These are phyloP conservation scores for Debaryomyces hansenii DNA, from an alignment of 805 yeast genomes.

Conservation along the genomic window DNA sequence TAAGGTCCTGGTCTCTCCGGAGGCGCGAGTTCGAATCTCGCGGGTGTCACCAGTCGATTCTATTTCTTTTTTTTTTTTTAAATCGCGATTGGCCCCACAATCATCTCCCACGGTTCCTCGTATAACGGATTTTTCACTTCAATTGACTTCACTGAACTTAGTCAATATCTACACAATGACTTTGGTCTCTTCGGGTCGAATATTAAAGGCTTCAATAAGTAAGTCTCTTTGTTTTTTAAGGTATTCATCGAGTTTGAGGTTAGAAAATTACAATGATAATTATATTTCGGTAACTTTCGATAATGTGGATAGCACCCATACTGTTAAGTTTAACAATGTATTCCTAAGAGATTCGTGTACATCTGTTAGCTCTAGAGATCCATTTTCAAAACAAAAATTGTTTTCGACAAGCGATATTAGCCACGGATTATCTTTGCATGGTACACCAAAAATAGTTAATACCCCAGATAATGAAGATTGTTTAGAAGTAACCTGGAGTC, in stretches of 20 bases:
- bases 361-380: constrained; percentile 50
- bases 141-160: too few relatives aligned
- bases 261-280: constrained; percentile 19
- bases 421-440: constrained; percentile 33
- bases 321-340: constrained; percentile 45
- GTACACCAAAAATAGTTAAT: constrained; percentile 30
- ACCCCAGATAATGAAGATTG: constrained; percentile 18
- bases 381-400: constrained; percentile 56
- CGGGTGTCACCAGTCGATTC: constrained; percentile 14
- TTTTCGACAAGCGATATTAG: constrained; percentile 59
- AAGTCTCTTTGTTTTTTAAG: background rate
- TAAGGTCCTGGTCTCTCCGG: constrained; percentile 45
- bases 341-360: constrained; percentile 69
- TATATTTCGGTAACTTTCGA: constrained; percentile 23
- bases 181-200: background rate
- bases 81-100: background rate
- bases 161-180: background rate
- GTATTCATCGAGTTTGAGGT: constrained; percentile 1
- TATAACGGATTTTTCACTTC: too few relatives aligned
- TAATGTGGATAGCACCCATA: constrained; percentile 13
- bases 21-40: constrained; percentile 39
- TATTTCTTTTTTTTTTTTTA: constrained; percentile 1
- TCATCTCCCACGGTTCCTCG: too few relatives aligned
- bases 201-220: background rate
- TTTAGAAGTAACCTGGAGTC: constrained; percentile 43